A percentile compares a stretch with the other conserved stretches of the same genome.
Evolutionary conservation across 345 rosid species (phyloP).

Genomic region (Arabis alpina): DNA sequence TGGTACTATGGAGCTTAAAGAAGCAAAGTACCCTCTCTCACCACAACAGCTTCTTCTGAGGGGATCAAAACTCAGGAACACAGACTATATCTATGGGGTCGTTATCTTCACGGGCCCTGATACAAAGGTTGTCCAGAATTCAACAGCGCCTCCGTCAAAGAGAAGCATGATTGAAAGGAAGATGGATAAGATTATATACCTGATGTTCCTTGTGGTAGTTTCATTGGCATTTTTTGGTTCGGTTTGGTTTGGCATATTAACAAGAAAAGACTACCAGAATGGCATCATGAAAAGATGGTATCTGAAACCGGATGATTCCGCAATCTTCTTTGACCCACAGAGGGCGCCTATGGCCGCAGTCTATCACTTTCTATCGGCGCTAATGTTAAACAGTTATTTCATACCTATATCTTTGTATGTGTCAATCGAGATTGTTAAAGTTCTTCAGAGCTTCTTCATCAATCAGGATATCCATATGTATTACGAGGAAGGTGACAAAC

Average conservation of each 20-base stretch:
- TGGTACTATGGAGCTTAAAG: slow-evolving; percentile 73
- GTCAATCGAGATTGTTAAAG: slow-evolving; percentile 87
- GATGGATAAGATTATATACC: slow-evolving; percentile 81
- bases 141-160: slow-evolving; percentile 92
- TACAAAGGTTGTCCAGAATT: slow-evolving; percentile 90
- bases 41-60: slow-evolving; percentile 96
- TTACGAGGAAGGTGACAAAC: slow-evolving; percentile 79
- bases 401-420: slow-evolving; percentile 97
- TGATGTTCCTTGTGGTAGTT: slow-evolving; percentile 66
- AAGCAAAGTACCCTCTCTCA: slow-evolving; percentile 64
- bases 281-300: slow-evolving; percentile 86
- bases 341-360: slow-evolving; percentile 57
- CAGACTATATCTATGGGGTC: slow-evolving; percentile 78
- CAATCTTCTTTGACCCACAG: slow-evolving; percentile 63
- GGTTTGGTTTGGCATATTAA: slow-evolving; percentile 65
- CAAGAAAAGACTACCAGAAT: slow-evolving; percentile 59
- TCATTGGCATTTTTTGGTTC: slow-evolving; percentile 68
- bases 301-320: slow-evolving; percentile 67
- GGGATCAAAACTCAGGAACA: slow-evolving; percentile 89
- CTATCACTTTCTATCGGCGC: slow-evolving; percentile 73
- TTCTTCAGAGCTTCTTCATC: slow-evolving; percentile 88
- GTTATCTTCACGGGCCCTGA: slow-evolving; percentile 93
- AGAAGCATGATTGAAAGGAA: slow-evolving; percentile 85
- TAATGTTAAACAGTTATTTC: slow-evolving; percentile 74
- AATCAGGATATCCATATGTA: slow-evolving; percentile 88